Percentiles rank a stretch among this genome's conserved stretches.
Evolutionary conservation across 441 rosid genomes (phyloP).

Genomic region (Theobroma grandiflorum): DNA sequence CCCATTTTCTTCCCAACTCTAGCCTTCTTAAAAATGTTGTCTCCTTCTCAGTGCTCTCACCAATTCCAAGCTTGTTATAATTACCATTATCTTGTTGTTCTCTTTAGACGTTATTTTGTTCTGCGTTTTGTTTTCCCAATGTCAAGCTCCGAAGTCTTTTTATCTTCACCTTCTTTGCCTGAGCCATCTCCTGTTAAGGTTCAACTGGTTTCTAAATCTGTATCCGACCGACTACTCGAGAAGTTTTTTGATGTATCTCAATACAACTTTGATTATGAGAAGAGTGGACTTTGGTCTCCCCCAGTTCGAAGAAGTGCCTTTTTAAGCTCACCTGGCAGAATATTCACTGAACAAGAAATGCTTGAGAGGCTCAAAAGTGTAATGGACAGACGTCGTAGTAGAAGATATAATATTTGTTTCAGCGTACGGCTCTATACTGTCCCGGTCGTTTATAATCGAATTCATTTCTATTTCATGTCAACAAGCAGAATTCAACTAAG

Average conservation of each 20-base stretch:
- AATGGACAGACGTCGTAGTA: constrained; percentile 30
- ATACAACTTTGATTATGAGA: constrained; percentile 67
- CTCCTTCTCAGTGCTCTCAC: constrained; percentile 25
- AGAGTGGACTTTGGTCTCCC: constrained; percentile 90
- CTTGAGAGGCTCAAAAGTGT: constrained; percentile 46
- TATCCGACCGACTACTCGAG: constrained; percentile 67
- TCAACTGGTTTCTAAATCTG: constrained; percentile 64
- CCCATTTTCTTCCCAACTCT: constrained; percentile 18
- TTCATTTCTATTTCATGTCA: background rate
- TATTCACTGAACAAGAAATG: constrained; percentile 64
- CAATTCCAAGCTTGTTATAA: constrained; percentile 3
- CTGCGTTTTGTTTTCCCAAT: constrained; percentile 22
- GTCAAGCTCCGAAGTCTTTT: constrained; percentile 41
- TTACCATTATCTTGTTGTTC: background rate
- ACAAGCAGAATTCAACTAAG: background rate
- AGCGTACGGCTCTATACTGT: constrained; percentile 34
- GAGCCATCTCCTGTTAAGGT: constrained; percentile 37
- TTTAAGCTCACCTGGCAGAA: constrained; percentile 65
- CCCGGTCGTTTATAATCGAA: background rate
- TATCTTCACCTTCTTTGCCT: constrained; percentile 35
- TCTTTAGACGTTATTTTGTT: background rate
- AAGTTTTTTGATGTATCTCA: constrained; percentile 75
- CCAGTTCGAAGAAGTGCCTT: constrained; percentile 61
- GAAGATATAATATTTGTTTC: constrained; percentile 33
- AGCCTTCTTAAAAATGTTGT: constrained; percentile 17